A percentile compares a stretch with the other conserved stretches of the same genome.
Conservation (phyloP, 108 stramenopile genomes). For the Conticribra weissflogii region DNA sequence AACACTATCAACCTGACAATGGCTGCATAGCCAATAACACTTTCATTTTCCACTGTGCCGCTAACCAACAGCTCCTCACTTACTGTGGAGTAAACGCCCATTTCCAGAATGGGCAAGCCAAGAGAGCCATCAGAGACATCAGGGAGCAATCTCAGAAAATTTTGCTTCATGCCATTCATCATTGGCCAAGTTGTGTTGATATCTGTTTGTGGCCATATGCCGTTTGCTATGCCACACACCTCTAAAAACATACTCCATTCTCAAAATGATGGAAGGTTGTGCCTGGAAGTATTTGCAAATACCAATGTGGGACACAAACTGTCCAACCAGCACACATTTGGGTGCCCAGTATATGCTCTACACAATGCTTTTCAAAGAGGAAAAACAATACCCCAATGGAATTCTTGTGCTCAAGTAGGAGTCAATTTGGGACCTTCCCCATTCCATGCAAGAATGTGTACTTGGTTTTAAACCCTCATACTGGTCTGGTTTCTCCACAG, state of each 20-base stretch:
- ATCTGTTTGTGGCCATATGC: too few relatives aligned
- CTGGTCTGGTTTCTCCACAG: conserved; percentile 46
- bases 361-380: conserved; percentile 23
- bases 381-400: too few relatives aligned
- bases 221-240: neutral
- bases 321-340: too few relatives aligned
- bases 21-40: conserved; percentile 20
- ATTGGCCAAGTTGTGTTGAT: too few relatives aligned
- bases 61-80: conserved; percentile 8
- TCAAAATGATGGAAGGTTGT: conserved; percentile 7
- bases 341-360: conserved; percentile 40
- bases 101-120: too few relatives aligned
- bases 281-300: conserved; percentile 19
- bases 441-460: conserved; percentile 38
- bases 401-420: too few relatives aligned
- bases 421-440: too few relatives aligned
- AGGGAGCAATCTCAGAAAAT: conserved; percentile 16
- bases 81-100: conserved; percentile 33
- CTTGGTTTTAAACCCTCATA: conserved; percentile 25
- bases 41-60: neutral
- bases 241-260: conserved; percentile 15
- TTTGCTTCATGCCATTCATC: conserved; percentile 18
- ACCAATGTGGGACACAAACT: too few relatives aligned
- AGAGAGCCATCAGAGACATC: conserved; percentile 22
- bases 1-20: conserved; percentile 28